A percentile compares a stretch with the other conserved stretches of the same genome.
phyloP scores from a whole-genome alignment of 441 rosid genomes.

The Gossypium gossypioides region DNA sequence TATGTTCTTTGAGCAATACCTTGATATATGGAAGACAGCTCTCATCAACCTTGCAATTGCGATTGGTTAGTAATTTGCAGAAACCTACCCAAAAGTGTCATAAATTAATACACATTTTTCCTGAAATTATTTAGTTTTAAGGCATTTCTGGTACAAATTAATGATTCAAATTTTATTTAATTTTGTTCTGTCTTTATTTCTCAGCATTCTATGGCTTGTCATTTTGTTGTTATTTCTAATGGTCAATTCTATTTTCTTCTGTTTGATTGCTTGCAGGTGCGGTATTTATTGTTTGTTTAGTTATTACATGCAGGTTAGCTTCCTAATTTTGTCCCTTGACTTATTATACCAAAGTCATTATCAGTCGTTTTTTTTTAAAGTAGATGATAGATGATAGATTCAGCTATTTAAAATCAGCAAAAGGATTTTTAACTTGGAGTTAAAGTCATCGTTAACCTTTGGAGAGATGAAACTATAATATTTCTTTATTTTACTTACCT shows the following conservation, averaged over 20 bases:
- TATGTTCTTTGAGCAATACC: slow-evolving; percentile 98
- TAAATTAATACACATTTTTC: not conserved
- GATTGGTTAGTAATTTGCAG: slow-evolving; percentile 50
- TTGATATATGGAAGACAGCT: slow-evolving; percentile 93
- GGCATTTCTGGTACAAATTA: not conserved
- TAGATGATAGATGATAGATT: not conserved
- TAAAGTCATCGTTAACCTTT: not conserved
- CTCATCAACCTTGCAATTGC: slow-evolving; percentile 90
- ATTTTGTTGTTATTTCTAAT: slow-evolving; percentile 10
- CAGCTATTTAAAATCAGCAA: not conserved
- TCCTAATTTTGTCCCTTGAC: slow-evolving; percentile 2
- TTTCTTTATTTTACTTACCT: not conserved
- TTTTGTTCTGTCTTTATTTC: not conserved
- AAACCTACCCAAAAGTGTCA: slow-evolving; percentile 10
- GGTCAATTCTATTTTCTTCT: not conserved
- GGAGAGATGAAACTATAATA: not conserved
- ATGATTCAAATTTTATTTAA: not conserved
- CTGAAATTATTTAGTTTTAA: not conserved
- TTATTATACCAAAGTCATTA: not conserved
- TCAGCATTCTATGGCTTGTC: not conserved
- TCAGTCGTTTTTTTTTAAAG: not conserved
- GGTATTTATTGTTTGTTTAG: slow-evolving; percentile 74
- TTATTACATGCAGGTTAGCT: slow-evolving; percentile 79
- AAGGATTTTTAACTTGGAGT: not conserved
- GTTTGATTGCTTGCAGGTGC: slow-evolving; percentile 50